Evolutionary conservation across 129 eudicot species (phyloP).

Genomic region (Daucus carota): DNA sequence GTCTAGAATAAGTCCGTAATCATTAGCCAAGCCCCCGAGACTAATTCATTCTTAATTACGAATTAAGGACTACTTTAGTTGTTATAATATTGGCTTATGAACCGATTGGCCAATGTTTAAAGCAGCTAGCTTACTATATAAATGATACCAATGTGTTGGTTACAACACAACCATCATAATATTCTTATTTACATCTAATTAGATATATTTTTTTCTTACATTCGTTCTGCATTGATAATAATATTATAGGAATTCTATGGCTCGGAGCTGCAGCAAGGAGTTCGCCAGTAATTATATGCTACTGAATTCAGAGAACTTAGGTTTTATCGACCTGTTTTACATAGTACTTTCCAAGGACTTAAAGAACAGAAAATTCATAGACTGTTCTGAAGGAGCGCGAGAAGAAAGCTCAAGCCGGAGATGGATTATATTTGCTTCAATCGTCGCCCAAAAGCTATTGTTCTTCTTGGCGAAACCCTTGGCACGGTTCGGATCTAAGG

Average conservation of each 20-base stretch:
- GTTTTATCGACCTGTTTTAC: slow-evolving; percentile 22
- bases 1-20: not conserved
- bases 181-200: not conserved
- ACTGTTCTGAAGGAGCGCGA: slow-evolving; percentile 19
- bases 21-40: not conserved
- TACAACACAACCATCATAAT: not conserved
- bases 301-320: slow-evolving; percentile 40
- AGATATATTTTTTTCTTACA: not conserved
- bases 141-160: not conserved
- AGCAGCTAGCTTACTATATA: not conserved
- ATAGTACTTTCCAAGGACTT: slow-evolving; percentile 37
- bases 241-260: slow-evolving; percentile 12
- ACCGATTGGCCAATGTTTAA: too few species aligned
- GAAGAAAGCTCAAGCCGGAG: slow-evolving; percentile 29
- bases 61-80: not conserved
- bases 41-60: not conserved
- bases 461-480: slow-evolving; percentile 22
- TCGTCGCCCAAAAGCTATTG: slow-evolving; percentile 30
- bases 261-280: slow-evolving; percentile 31
- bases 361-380: slow-evolving; percentile 31
- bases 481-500: slow-evolving; percentile 29
- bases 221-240: not conserved
- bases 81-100: not conserved
- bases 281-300: slow-evolving; percentile 37
- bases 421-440: slow-evolving; percentile 31